These are phyloP conservation scores for Phytophthora fragariaefolia DNA, from an alignment of 352 stramenopile genomes.

Conservation along the genomic window DNA sequence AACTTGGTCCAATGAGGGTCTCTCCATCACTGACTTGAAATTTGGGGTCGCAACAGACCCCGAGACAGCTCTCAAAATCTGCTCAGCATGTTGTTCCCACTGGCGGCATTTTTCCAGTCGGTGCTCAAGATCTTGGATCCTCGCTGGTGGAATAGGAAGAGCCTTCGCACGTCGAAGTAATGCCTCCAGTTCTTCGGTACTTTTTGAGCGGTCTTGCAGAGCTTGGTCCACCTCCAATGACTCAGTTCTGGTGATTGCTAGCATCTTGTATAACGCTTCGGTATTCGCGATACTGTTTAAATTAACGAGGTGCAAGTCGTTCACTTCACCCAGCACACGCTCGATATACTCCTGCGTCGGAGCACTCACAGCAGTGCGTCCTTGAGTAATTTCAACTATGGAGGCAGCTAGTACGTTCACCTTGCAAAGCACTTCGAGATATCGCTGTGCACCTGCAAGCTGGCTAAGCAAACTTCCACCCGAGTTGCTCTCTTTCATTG, in stretches of 20 bases:
- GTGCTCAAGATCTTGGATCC: slow-evolving; percentile 51
- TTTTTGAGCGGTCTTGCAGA: slow-evolving; percentile 48
- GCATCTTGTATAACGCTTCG: slow-evolving; percentile 44
- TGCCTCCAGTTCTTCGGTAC: slow-evolving; percentile 54
- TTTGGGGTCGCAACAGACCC: slow-evolving; percentile 10
- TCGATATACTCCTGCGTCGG: slow-evolving; percentile 40
- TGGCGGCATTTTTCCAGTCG: slow-evolving; percentile 57
- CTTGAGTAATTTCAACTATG: slow-evolving; percentile 22
- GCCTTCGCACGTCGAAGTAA: slow-evolving; percentile 42
- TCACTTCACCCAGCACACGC: slow-evolving; percentile 40
- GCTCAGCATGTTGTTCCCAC: slow-evolving; percentile 60
- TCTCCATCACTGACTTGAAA: slow-evolving; percentile 26
- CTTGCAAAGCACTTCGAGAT: slow-evolving; percentile 38
- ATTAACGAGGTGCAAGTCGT: slow-evolving; percentile 26
- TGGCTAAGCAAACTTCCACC: slow-evolving; percentile 23
- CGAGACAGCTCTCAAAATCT: slow-evolving; percentile 41
- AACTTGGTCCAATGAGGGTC: slow-evolving; percentile 52
- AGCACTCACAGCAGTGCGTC: slow-evolving; percentile 15
- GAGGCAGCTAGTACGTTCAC: slow-evolving; percentile 37
- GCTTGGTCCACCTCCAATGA: slow-evolving; percentile 37
- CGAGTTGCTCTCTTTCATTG: slow-evolving; percentile 21
- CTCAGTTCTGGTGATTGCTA: slow-evolving; percentile 38
- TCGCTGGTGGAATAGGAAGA: slow-evolving; percentile 49
- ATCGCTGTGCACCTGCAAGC: slow-evolving; percentile 27
- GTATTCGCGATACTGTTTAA: slow-evolving; percentile 41